phyloP scores from a whole-genome alignment of 495 filamentous ascomycete species.

The Tuber brumale region DNA sequence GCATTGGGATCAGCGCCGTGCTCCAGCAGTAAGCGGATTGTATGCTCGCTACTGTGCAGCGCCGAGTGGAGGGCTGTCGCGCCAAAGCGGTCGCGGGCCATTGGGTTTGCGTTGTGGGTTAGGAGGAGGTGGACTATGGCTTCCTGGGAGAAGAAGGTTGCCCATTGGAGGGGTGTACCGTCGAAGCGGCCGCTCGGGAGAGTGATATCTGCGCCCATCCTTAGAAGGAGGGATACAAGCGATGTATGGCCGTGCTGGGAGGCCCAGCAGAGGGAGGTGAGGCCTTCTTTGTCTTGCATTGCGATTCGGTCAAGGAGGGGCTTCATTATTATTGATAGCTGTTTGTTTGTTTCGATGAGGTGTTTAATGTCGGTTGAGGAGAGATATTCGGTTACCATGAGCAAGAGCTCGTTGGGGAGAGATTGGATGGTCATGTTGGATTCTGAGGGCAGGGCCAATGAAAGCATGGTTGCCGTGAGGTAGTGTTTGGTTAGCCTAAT shows the following conservation, averaged over 20 bases:
- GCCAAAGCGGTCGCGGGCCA: not conserved
- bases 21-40: conserved; percentile 1
- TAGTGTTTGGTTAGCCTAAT: not conserved
- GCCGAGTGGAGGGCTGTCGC: not conserved
- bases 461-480: not conserved
- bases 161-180: not conserved
- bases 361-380: conserved; percentile 6
- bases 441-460: not conserved
- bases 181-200: not conserved
- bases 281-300: conserved; percentile 11
- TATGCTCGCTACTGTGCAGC: not conserved
- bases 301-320: conserved; percentile 10
- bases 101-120: not conserved
- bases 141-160: conserved; percentile 1
- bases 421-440: conserved; percentile 16
- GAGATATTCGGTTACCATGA: conserved; percentile 7
- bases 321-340: conserved; percentile 3
- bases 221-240: not conserved
- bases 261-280: conserved; percentile 4
- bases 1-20: not conserved
- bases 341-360: conserved; percentile 9
- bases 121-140: conserved; percentile 1
- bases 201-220: not conserved
- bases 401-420: conserved; percentile 22
- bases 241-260: not conserved